Conservation (phyloP, 768 basidiomycete species). For the Tylopilus sp. region DNA sequence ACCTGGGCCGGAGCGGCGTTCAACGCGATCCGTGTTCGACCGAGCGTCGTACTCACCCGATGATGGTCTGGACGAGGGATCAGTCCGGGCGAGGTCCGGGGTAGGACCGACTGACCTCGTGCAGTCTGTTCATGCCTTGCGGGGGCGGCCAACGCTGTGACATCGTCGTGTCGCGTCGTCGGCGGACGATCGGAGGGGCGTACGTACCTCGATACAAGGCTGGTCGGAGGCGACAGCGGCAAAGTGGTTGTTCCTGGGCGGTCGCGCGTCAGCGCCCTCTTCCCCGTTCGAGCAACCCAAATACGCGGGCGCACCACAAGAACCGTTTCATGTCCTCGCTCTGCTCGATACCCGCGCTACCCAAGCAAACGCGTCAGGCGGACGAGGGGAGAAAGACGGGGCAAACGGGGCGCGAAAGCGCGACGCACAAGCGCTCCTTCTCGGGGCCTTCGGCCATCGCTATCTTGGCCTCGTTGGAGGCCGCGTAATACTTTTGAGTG, state of each 20-base stretch:
- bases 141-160: slow-evolving; percentile 52
- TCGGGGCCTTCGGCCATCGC: slow-evolving; percentile 33
- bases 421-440: slow-evolving; percentile 51
- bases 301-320: slow-evolving; percentile 50
- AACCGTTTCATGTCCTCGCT: slow-evolving; percentile 69
- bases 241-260: slow-evolving; percentile 68
- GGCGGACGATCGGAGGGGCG: no score
- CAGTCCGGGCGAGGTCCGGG: background rate
- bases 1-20: slow-evolving; percentile 20
- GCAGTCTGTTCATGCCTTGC: slow-evolving; percentile 43
- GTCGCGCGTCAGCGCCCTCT: background rate
- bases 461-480: slow-evolving; percentile 43
- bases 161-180: background rate
- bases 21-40: background rate
- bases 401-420: no score
- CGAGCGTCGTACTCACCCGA: slow-evolving; percentile 44
- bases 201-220: slow-evolving; percentile 56
- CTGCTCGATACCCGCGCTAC: slow-evolving; percentile 65
- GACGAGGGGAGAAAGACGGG: background rate
- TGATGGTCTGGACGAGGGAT: slow-evolving; percentile 42
- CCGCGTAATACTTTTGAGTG: slow-evolving; percentile 50
- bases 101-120: slow-evolving; percentile 43
- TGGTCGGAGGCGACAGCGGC: slow-evolving; percentile 67
- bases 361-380: background rate
- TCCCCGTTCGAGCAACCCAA: background rate